These are phyloP conservation scores for Telfairia occidentalis DNA, from an alignment of 331 rosid species.

Conservation along the genomic window DNA sequence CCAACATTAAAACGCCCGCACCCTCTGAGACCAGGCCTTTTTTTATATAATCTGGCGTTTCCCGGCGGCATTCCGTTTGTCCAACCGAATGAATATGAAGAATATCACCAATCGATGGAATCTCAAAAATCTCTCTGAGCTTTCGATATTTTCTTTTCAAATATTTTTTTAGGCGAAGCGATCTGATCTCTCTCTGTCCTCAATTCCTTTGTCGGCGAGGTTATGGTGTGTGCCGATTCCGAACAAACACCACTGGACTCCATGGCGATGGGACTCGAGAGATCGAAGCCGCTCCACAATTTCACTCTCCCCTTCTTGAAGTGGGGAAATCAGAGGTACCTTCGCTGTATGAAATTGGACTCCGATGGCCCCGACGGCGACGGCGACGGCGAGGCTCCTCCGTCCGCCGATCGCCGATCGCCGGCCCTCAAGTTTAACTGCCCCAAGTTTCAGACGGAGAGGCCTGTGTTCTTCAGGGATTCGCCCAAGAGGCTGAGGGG, in stretches of 20 bases:
- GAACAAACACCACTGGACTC: conserved; percentile 8
- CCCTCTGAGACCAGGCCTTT: neutral
- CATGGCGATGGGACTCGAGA: conserved; percentile 66
- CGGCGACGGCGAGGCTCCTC: neutral
- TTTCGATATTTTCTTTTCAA: neutral
- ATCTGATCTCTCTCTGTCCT: conserved; percentile 26
- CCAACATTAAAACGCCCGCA: neutral
- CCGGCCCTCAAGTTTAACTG: conserved; percentile 19
- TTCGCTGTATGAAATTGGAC: conserved; percentile 55
- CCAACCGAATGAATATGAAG: neutral
- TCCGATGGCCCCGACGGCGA: conserved; percentile 5
- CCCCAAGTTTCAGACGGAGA: conserved; percentile 8
- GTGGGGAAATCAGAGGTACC: conserved; percentile 89
- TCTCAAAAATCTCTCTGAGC: neutral
- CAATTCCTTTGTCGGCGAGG: neutral
- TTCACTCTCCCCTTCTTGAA: conserved; percentile 66
- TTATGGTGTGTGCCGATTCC: conserved; percentile 45
- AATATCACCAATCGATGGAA: conserved; percentile 4
- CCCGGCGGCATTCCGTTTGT: conserved; percentile 8
- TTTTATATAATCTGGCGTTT: neutral
- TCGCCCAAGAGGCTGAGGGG: conserved; percentile 22
- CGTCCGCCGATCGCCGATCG: conserved; percentile 30
- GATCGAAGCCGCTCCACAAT: conserved; percentile 82
- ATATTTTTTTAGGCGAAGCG: neutral
- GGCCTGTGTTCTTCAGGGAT: conserved; percentile 14